These are phyloP conservation scores for Heliamphora exappendiculata DNA, from an alignment of 148 eudicot species.

Conservation along the genomic window DNA sequence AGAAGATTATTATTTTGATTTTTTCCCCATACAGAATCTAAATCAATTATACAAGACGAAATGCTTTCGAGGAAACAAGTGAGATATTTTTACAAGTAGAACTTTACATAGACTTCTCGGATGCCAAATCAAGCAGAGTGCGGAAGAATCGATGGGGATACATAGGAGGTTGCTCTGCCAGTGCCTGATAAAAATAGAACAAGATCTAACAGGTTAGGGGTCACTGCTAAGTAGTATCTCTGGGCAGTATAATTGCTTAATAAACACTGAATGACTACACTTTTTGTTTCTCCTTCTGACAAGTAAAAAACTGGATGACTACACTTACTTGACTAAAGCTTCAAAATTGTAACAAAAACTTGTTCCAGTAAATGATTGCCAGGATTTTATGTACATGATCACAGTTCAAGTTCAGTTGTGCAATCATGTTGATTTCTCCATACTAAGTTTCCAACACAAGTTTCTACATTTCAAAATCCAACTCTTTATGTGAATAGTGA, in stretches of 20 bases:
- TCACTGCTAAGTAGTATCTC: not conserved
- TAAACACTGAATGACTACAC: not conserved
- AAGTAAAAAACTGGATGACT: too few relatives aligned
- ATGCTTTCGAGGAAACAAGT: not conserved
- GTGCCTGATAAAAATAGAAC: constrained; percentile 38
- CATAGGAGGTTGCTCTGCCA: constrained; percentile 84
- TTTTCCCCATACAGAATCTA: not conserved
- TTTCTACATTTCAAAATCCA: not conserved
- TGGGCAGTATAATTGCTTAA: not conserved
- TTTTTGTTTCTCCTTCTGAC: too few relatives aligned
- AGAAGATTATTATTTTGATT: not conserved
- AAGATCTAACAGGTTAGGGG: not conserved
- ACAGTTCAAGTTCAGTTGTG: not conserved
- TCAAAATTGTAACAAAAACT: too few relatives aligned
- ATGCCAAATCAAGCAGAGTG: constrained; percentile 58
- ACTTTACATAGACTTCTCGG: constrained; percentile 25
- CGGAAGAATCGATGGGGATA: constrained; percentile 80
- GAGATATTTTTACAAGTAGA: not conserved
- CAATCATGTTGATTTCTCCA: not conserved
- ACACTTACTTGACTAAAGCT: too few relatives aligned
- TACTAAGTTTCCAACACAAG: not conserved
- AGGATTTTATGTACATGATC: not conserved
- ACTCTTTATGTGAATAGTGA: not conserved
- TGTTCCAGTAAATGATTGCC: not conserved
- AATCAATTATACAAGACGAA: not conserved